Conservation (phyloP, 1,284 basidiomycete genomes). For the Irpex sp. region DNA sequence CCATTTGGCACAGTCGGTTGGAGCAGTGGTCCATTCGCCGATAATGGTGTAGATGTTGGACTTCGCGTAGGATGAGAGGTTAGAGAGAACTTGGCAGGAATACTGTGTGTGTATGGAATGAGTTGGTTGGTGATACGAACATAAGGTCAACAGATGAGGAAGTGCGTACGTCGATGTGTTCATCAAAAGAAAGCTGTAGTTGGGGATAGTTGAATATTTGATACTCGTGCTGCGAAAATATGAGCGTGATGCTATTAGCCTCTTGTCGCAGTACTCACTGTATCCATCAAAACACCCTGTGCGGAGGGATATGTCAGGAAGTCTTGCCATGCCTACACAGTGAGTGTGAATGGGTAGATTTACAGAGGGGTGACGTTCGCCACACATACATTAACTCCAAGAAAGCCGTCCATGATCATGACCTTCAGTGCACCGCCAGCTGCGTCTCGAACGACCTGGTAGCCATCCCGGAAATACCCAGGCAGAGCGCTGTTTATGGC, state of each 20-base stretch:
- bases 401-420: constrained; percentile 75
- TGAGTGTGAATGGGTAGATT: too few species aligned
- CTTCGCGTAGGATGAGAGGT: constrained; percentile 35
- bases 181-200: constrained; percentile 48
- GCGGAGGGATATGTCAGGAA: constrained; percentile 54
- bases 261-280: constrained; percentile 28
- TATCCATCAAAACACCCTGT: constrained; percentile 59
- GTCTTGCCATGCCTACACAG: constrained; percentile 50
- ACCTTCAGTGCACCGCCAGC: constrained; percentile 46
- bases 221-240: constrained; percentile 60
- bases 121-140: background rate
- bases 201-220: constrained; percentile 71
- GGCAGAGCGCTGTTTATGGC: constrained; percentile 40
- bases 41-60: constrained; percentile 60
- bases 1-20: constrained; percentile 80
- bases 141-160: background rate
- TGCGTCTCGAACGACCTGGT: constrained; percentile 47
- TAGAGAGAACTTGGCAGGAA: constrained; percentile 23
- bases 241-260: background rate
- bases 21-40: constrained; percentile 78
- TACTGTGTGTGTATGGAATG: constrained; percentile 13
- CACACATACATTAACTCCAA: constrained; percentile 47
- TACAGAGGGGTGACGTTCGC: too few species aligned
- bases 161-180: constrained; percentile 49
- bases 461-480: constrained; percentile 56